A percentile compares a stretch with the other conserved stretches of the same genome.
Conservation (phyloP, 805 yeast species). For the Metschnikowia rubicola region DNA sequence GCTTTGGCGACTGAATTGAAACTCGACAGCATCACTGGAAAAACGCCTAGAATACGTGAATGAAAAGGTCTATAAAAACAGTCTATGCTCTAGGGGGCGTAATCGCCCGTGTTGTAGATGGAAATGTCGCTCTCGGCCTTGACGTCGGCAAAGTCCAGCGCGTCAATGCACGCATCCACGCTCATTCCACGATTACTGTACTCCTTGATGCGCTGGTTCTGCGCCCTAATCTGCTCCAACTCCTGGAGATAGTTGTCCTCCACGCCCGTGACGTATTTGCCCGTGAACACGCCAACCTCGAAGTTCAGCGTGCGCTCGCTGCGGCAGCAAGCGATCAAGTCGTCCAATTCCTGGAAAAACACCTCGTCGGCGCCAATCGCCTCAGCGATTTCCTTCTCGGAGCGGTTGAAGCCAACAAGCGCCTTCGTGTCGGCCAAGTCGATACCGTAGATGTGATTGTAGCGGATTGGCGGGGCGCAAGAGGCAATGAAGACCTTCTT, state of each 20-base stretch:
- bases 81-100: constrained; percentile 17
- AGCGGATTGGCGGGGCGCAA: constrained; percentile 97
- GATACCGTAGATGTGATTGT: constrained; percentile 94
- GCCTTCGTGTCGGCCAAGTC: constrained; percentile 95
- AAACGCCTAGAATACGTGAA: no score
- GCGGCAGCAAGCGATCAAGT: constrained; percentile 76
- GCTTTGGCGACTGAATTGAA: no score
- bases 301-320: constrained; percentile 55
- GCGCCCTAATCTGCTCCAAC: constrained; percentile 78
- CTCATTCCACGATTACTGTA: constrained; percentile 36
- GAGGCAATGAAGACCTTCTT: constrained; percentile 92
- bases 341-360: constrained; percentile 81
- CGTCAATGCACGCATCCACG: constrained; percentile 41
- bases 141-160: constrained; percentile 52
- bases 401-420: constrained; percentile 78
- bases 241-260: constrained; percentile 79
- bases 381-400: constrained; percentile 69
- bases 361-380: constrained; percentile 89
- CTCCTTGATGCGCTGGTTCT: constrained; percentile 56
- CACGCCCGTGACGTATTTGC: constrained; percentile 89
- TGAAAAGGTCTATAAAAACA: neutral
- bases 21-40: no score
- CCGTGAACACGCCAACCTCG: constrained; percentile 97
- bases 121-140: constrained; percentile 73
- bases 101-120: constrained; percentile 57